These are phyloP conservation scores for Eragrostis tef DNA, from an alignment of 202 grass and related monocot species.

Conservation along the genomic window DNA sequence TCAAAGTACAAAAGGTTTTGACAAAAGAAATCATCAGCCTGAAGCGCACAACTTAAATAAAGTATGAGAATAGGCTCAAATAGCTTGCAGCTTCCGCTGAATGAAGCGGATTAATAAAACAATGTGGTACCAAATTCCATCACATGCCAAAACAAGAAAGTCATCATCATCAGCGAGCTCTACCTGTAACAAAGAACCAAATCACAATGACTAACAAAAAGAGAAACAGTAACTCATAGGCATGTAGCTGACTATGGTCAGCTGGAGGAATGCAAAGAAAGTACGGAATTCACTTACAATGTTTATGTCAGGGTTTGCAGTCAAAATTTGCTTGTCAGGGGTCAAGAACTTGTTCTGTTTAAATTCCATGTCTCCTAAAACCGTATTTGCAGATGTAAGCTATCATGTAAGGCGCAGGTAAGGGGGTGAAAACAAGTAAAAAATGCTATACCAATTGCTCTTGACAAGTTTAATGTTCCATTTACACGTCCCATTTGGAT, in stretches of 20 bases:
- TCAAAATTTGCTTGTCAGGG: slow-evolving; percentile 75
- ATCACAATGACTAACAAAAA: not conserved
- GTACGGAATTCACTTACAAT: slow-evolving; percentile 55
- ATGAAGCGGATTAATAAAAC: not conserved
- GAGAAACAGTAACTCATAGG: not conserved
- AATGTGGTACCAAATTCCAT: slow-evolving; percentile 90
- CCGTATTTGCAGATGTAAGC: slow-evolving; percentile 18
- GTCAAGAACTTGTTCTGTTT: slow-evolving; percentile 79
- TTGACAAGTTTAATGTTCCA: slow-evolving; percentile 87
- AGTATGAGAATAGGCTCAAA: not conserved
- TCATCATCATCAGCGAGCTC: slow-evolving; percentile 92
- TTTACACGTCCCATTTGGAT: slow-evolving; percentile 88
- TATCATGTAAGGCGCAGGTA: slow-evolving; percentile 39
- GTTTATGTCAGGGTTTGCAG: slow-evolving; percentile 71
- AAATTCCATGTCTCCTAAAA: slow-evolving; percentile 75
- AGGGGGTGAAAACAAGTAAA: not conserved
- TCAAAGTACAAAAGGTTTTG: slow-evolving; percentile 14
- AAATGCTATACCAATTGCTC: slow-evolving; percentile 73
- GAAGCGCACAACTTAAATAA: not conserved
- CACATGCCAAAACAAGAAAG: slow-evolving; percentile 92
- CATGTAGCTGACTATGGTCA: slow-evolving; percentile 26
- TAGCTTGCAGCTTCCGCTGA: not conserved
- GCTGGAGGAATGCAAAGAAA: slow-evolving; percentile 9
- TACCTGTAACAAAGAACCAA: slow-evolving; percentile 51
- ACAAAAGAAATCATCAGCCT: slow-evolving; percentile 3